Evolutionary conservation across 2,329 filamentous ascomycete genomes (phyloP), one percentile per base, ranked within the genome.

Genomic region (Cordyceps tenuipes): DNA sequence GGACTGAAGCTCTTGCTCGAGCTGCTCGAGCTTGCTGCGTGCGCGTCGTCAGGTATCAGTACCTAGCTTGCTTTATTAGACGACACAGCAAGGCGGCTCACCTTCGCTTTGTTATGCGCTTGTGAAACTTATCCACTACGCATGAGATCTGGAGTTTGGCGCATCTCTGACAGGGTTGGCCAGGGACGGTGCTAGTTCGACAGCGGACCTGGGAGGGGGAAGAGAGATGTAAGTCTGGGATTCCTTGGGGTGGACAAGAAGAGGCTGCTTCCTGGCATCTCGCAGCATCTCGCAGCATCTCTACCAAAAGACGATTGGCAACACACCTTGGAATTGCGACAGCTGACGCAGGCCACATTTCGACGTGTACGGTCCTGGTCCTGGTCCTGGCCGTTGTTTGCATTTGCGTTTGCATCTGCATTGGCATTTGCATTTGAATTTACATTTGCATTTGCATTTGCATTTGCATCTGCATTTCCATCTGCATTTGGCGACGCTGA

Each of bases 11-110:
- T 82, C 80, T 62, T 79, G 77, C 55, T 79, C 80, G 5, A 83
- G 71, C 62, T 80, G 77, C 63, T 83, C 81, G 3, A 83, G 71
- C 66, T 83, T 83, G 65, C 81, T 82, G 51, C 48, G 46, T 82
- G 51, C 44, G 46, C 17, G 15, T 15, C 36, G 36, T 15, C 21
- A 5, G 31, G 23, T 23, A 23, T 57, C 29, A 59, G 56, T 21
- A 46, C 5, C 3, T 19, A 34, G 13, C 4, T 5, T 8, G 23
- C 23, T 23, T 23, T 23, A 2, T 23, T 23, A 17, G 31, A 15
- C 5, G 13, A 9, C 19, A 43, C 19, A 43, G 55, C 9, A 39
- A 13, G 36, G 34, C 23, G 8, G 61, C 58, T 34, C 65, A 77
- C 76, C 76, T 79, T 69, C 75, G 67, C 62, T 73, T 75, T 5